Conservation (phyloP, 768 basidiomycete species). For the Mycena pura region DNA sequence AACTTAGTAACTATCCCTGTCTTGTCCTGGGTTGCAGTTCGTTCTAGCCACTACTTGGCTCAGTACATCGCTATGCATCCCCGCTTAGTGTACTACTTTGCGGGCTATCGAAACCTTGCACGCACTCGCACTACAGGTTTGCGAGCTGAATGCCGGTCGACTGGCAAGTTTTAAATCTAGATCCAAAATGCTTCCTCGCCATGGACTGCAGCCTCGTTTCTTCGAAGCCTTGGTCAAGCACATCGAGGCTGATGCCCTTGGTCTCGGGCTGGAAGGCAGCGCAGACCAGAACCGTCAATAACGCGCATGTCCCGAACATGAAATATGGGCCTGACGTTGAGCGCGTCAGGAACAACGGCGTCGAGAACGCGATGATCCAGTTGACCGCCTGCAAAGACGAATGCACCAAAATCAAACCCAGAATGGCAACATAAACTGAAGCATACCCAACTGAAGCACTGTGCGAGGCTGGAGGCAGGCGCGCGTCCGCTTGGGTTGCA, state of each 20-base stretch:
- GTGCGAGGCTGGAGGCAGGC: slow-evolving; percentile 46
- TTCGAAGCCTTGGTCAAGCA: slow-evolving; percentile 46
- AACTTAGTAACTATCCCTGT: too few species aligned
- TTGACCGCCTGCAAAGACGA: slow-evolving; percentile 40
- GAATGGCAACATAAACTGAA: neutral
- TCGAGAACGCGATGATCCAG: slow-evolving; percentile 51
- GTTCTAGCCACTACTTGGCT: too few species aligned
- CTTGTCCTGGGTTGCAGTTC: too few species aligned
- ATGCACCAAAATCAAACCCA: neutral
- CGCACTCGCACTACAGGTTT: slow-evolving; percentile 2
- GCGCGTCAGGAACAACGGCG: slow-evolving; percentile 51
- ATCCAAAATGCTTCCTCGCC: slow-evolving; percentile 23
- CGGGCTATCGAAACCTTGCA: too few species aligned
- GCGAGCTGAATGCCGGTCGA: neutral
- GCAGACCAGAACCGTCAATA: slow-evolving; percentile 46
- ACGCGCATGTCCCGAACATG: slow-evolving; percentile 47
- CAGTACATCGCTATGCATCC: too few species aligned
- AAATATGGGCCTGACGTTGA: slow-evolving; percentile 56
- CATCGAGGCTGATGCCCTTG: slow-evolving; percentile 50
- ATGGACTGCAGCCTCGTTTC: slow-evolving; percentile 24
- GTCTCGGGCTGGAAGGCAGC: slow-evolving; percentile 51
- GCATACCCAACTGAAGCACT: slow-evolving; percentile 50
- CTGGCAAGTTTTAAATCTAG: slow-evolving; percentile 15
- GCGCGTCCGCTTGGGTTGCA: slow-evolving; percentile 55
- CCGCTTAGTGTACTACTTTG: too few species aligned